phyloP scores from a whole-genome alignment of 768 basidiomycete species.

The Pleurotus tuber-regium region DNA sequence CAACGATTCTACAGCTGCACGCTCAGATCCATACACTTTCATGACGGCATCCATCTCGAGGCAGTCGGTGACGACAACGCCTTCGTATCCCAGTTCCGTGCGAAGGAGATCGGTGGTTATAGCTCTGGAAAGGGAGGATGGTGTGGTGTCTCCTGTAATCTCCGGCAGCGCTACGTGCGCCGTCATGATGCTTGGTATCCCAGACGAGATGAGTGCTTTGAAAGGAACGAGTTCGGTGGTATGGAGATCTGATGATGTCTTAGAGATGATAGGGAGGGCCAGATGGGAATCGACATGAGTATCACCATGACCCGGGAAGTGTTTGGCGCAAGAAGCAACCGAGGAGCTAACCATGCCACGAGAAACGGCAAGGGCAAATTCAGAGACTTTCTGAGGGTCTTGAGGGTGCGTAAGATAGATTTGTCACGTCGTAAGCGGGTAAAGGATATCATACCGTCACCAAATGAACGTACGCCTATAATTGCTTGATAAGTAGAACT shows the following conservation, averaged over 20 bases:
- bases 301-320: conserved; percentile 76
- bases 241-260: conserved; percentile 39
- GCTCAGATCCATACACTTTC: conserved; percentile 43
- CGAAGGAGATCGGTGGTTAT: conserved; percentile 56
- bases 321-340: conserved; percentile 63
- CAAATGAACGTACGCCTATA: conserved; percentile 66
- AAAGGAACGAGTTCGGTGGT: conserved; percentile 61
- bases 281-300: conserved; percentile 72
- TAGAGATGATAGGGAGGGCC: conserved; percentile 58
- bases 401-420: neutral
- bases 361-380: conserved; percentile 45
- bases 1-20: conserved; percentile 55
- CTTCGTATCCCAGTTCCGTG: conserved; percentile 46
- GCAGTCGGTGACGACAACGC: conserved; percentile 71
- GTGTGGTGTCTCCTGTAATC: conserved; percentile 50
- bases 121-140: conserved; percentile 53
- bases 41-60: conserved; percentile 76
- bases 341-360: conserved; percentile 45
- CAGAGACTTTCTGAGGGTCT: conserved; percentile 56
- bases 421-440: neutral
- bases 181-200: conserved; percentile 62
- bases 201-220: conserved; percentile 35
- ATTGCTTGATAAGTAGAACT: neutral
- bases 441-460: conserved; percentile 46
- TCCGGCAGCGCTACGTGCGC: conserved; percentile 71